Conservation (phyloP, 2,329 filamentous ascomycete species). For the Dothiorella sarmentorum region DNA sequence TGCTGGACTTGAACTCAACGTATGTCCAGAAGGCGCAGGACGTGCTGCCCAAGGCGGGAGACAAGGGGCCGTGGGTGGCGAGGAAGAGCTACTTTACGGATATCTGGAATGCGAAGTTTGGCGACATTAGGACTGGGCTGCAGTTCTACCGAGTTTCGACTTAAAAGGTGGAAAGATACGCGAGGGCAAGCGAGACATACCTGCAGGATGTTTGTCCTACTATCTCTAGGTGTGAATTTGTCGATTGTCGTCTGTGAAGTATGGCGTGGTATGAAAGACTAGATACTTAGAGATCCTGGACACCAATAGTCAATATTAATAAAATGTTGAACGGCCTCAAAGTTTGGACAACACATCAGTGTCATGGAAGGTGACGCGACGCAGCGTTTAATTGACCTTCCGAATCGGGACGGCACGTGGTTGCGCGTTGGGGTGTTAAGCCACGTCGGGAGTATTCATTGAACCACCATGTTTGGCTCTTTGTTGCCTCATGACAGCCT, state of each 20-base stretch:
- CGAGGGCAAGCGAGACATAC: not conserved
- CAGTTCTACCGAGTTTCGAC: conserved; percentile 31
- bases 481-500: not conserved
- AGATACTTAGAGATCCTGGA: too few relatives aligned
- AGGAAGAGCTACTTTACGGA: conserved; percentile 45
- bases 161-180: not conserved
- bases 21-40: conserved; percentile 47
- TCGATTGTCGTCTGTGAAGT: too few relatives aligned
- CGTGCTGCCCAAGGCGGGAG: conserved; percentile 48
- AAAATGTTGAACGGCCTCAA: too few relatives aligned
- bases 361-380: not conserved
- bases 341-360: too few relatives aligned
- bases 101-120: conserved; percentile 41
- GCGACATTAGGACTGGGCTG: conserved; percentile 41
- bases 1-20: conserved; percentile 49
- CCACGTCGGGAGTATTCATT: not conserved
- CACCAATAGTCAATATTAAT: too few relatives aligned
- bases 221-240: too few relatives aligned
- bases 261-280: too few relatives aligned
- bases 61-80: conserved; percentile 42
- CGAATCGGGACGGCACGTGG: not conserved
- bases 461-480: not conserved
- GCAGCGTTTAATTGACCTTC: not conserved
- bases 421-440: not conserved
- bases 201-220: too few relatives aligned